These are phyloP conservation scores for Sutorius australiensis DNA, from an alignment of 768 basidiomycete genomes.

Conservation along the genomic window DNA sequence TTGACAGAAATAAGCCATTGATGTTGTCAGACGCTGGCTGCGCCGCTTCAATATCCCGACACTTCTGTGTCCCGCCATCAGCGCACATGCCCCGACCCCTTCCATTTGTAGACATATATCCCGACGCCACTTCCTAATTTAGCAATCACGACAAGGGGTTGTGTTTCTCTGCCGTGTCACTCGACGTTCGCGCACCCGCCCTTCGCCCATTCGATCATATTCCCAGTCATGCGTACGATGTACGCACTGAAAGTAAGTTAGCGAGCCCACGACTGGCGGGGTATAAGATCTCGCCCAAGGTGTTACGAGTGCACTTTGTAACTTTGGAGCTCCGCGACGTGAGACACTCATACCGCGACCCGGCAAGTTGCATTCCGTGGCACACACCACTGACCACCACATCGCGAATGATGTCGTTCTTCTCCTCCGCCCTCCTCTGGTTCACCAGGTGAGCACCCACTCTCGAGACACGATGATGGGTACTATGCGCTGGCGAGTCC, in stretches of 20 bases:
- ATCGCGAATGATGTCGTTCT: too few species aligned
- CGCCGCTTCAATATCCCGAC: slow-evolving; percentile 15
- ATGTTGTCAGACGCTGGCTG: slow-evolving; percentile 8
- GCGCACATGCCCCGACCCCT: slow-evolving; percentile 20
- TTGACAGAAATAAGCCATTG: slow-evolving; percentile 18
- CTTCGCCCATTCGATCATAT: slow-evolving; percentile 11
- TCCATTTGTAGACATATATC: slow-evolving; percentile 7
- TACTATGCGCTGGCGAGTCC: too few species aligned
- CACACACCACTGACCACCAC: too few species aligned
- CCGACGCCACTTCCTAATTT: slow-evolving; percentile 24
- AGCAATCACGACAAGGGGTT: slow-evolving; percentile 15
- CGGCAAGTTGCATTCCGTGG: too few species aligned
- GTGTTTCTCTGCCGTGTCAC: slow-evolving; percentile 13
- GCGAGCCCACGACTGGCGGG: slow-evolving; percentile 12
- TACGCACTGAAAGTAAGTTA: slow-evolving; percentile 16
- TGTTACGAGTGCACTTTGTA: too few species aligned
- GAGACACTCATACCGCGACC: too few species aligned
- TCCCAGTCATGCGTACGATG: slow-evolving; percentile 9
- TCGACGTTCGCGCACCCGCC: slow-evolving; percentile 30
- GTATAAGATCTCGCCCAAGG: slow-evolving; percentile 29
- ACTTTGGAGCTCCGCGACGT: too few species aligned
- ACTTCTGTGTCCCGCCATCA: slow-evolving; percentile 20
- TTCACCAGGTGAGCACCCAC: too few species aligned
- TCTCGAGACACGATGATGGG: too few species aligned
- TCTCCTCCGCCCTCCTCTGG: too few species aligned